phyloP scores from a whole-genome alignment of 2,329 filamentous ascomycete species.

The Aureobasidium namibiae region DNA sequence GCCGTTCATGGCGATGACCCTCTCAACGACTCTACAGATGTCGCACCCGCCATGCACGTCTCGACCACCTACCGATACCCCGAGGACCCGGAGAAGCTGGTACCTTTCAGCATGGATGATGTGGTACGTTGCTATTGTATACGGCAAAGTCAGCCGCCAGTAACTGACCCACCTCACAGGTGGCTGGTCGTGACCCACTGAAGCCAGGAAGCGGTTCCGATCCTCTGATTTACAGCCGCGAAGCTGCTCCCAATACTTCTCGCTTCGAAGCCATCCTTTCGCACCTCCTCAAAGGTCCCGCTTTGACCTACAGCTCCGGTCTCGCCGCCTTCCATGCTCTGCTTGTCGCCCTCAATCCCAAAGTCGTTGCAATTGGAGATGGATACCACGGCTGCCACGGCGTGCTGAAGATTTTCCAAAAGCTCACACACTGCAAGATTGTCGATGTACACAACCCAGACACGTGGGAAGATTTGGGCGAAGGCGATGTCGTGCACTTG shows the following conservation, averaged over 20 bases:
- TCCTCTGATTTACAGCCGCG: constrained; percentile 75
- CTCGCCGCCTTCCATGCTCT: constrained; percentile 83
- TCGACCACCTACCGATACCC: constrained; percentile 86
- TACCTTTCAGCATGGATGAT: constrained; percentile 36
- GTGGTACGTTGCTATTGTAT: constrained; percentile 39
- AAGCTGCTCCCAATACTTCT: constrained; percentile 67
- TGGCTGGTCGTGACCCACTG: constrained; percentile 21
- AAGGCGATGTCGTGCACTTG: constrained; percentile 79
- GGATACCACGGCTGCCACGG: constrained; percentile 95
- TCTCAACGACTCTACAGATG: constrained; percentile 47
- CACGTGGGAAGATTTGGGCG: constrained; percentile 50
- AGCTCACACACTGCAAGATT: constrained; percentile 66
- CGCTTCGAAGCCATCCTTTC: constrained; percentile 79
- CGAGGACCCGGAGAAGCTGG: constrained; percentile 58
- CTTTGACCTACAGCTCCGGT: constrained; percentile 74
- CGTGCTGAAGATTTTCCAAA: constrained; percentile 64
- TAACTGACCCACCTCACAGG: background rate
- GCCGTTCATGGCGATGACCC: constrained; percentile 28
- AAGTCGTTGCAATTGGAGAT: constrained; percentile 69
- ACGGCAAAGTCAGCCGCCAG: constrained; percentile 3
- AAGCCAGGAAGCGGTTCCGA: constrained; percentile 40
- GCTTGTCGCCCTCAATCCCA: constrained; percentile 75
- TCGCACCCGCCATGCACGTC: constrained; percentile 83
- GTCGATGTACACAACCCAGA: constrained; percentile 51
- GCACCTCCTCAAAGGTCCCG: constrained; percentile 60